These are phyloP conservation scores for Arachis hypogaea DNA, from an alignment of 306 rosid genomes.

Conservation along the genomic window DNA sequence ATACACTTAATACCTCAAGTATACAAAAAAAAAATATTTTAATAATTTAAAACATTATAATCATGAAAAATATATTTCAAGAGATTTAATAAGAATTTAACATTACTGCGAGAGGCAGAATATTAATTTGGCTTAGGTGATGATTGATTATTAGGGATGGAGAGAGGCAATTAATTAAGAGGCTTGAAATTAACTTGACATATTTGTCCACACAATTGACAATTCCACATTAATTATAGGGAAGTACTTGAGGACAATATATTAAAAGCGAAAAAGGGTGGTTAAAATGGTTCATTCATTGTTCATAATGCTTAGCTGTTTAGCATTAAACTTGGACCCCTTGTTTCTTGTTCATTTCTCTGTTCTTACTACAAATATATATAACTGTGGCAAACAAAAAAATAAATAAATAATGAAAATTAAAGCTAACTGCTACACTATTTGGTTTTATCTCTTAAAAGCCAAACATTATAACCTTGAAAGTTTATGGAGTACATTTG, in stretches of 20 bases:
- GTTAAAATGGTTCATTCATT: constrained; percentile 1
- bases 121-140: too few species aligned
- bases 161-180: too few species aligned
- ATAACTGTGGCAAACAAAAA: too few species aligned
- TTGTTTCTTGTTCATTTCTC: not conserved
- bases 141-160: too few species aligned
- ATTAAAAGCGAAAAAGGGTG: not conserved
- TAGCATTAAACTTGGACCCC: not conserved
- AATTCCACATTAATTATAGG: too few species aligned
- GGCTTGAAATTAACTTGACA: not conserved
- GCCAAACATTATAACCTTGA: not conserved
- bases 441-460: not conserved
- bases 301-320: not conserved
- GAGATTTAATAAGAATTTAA: too few species aligned
- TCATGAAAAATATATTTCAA: too few species aligned
- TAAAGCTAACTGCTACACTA: not conserved
- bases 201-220: not conserved
- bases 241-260: not conserved
- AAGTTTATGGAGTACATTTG: not conserved
- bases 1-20: too few species aligned
- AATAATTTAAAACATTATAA: too few species aligned
- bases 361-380: not conserved
- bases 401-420: not conserved
- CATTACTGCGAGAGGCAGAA: too few species aligned
- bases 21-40: too few species aligned